These are phyloP conservation scores for Saccharomyces hybrid DNA, from an alignment of 1,139 yeast species.

Conservation along the genomic window DNA sequence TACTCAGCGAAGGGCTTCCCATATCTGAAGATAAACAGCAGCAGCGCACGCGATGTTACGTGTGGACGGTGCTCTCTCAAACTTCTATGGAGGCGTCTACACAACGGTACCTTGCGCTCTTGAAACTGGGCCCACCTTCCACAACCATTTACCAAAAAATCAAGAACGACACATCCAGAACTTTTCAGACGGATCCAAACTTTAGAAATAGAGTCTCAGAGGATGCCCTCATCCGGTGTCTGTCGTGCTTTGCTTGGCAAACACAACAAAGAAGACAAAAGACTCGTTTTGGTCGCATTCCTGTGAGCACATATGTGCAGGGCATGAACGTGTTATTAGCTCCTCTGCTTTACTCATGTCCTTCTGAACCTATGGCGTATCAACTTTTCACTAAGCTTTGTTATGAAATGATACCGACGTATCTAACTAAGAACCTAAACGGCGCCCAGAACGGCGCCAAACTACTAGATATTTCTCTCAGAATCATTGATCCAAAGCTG, in stretches of 20 bases:
- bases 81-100: conserved; percentile 51
- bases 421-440: conserved; percentile 65
- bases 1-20: conserved; percentile 70
- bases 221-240: conserved; percentile 55
- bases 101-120: conserved; percentile 45
- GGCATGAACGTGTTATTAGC: conserved; percentile 87
- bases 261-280: conserved; percentile 13
- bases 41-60: conserved; percentile 43
- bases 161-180: conserved; percentile 79
- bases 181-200: conserved; percentile 64
- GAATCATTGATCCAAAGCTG: conserved; percentile 66
- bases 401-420: conserved; percentile 56
- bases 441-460: conserved; percentile 78
- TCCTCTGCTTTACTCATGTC: conserved; percentile 69
- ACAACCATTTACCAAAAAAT: conserved; percentile 54
- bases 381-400: conserved; percentile 42
- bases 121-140: conserved; percentile 49
- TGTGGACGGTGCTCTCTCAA: conserved; percentile 74
- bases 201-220: conserved; percentile 66
- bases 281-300: background rate
- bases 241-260: conserved; percentile 65
- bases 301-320: conserved; percentile 58
- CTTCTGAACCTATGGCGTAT: conserved; percentile 83
- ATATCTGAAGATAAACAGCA: conserved; percentile 37
- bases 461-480: conserved; percentile 61